Evolutionary conservation across 306 rosid genomes (phyloP), one percentile per base, ranked within the genome.

Genomic region (Trichosanthes cucumerina): DNA sequence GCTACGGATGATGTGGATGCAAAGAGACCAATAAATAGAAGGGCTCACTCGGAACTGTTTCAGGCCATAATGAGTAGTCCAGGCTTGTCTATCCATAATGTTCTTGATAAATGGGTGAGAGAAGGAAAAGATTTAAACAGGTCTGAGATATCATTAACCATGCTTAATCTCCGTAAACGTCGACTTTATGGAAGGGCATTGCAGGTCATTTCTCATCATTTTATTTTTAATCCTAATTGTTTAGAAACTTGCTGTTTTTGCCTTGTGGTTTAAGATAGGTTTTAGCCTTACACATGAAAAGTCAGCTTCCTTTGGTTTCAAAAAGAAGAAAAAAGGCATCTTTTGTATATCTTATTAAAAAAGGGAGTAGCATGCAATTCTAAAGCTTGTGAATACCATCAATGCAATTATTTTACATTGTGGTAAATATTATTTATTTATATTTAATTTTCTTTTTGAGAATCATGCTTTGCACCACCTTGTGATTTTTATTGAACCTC

Each of bases 91-190:
- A 39, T 92, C 66, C 76, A 69, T 59, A 28, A 6, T 12, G 86
- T 69, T 39, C 69, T 92, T 81, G 88, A 89, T 18, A 89, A 90
- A 86, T 94, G 97, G 98, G 77, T 86, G 79, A 81, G 79, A 60
- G 84, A 86, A 57, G 97, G 97, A 84, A 87, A 90, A 15, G 90
- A 88, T 59, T 60, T 94, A 53, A 65, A 39, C 46, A 87, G 88
- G 76, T 21, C 60, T 34, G 95, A 92, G 79, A 77, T 94, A 81
- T 83, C 89, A 0, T n/a, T 60, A 44, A 78, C 86, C 83, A 81
- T 89, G 84, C 0, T 36, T 65, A 6, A 18, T 79, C 90, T 94
- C 57, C 91, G 96, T 11, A 86, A 1, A 80, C 82, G 80, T 7
- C 79, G 63, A 58, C 66, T 89, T 89, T 90, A 12, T 78, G 87